These are phyloP conservation scores for Hypoxylon rickii DNA, from an alignment of 495 filamentous ascomycete species.

Conservation along the genomic window DNA sequence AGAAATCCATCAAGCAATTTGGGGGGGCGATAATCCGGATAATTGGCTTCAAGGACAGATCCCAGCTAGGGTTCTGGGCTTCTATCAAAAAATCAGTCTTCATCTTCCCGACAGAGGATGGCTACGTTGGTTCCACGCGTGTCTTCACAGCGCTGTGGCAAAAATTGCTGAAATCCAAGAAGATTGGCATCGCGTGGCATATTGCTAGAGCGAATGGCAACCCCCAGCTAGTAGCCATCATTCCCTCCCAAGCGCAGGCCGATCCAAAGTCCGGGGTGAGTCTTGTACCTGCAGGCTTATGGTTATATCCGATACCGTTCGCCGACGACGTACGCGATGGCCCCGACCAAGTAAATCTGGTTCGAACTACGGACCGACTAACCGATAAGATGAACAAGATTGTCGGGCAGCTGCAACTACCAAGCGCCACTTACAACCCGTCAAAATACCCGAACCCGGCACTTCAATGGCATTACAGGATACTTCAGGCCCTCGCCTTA, in stretches of 20 bases:
- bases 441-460: constrained; percentile 89
- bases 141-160: constrained; percentile 91
- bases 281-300: constrained; percentile 80
- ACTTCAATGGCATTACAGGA: constrained; percentile 97
- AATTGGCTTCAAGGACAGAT: constrained; percentile 88
- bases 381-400: constrained; percentile 81
- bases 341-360: constrained; percentile 55
- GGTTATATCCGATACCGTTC: constrained; percentile 86
- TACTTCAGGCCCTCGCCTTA: constrained; percentile 88
- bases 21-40: constrained; percentile 81
- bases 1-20: constrained; percentile 74
- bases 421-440: constrained; percentile 81
- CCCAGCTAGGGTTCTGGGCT: constrained; percentile 80
- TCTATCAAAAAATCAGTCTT: constrained; percentile 83
- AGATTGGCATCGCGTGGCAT: constrained; percentile 87
- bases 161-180: constrained; percentile 76
- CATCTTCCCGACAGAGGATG: constrained; percentile 92
- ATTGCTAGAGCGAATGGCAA: constrained; percentile 78
- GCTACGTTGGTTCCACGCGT: constrained; percentile 86
- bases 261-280: constrained; percentile 66
- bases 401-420: constrained; percentile 86
- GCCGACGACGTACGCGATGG: constrained; percentile 86
- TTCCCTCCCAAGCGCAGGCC: constrained; percentile 70
- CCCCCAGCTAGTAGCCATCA: constrained; percentile 77
- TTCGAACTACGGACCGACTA: constrained; percentile 68